phyloP scores from a whole-genome alignment of 2,329 filamentous ascomycete species.

The Cordyceps sp. region DNA sequence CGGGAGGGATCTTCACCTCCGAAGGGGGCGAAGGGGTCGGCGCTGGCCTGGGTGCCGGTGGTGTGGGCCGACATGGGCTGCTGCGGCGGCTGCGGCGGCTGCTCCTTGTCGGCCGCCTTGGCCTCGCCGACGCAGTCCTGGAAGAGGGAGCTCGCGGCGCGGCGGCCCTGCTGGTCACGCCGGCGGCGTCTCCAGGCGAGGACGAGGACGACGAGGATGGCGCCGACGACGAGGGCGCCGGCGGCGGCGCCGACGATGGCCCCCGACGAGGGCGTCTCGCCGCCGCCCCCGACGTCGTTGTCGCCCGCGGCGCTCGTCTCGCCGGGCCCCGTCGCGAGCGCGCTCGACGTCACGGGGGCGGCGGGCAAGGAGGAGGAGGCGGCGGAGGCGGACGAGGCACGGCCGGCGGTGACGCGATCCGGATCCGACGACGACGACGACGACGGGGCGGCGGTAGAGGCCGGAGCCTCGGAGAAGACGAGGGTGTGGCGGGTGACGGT shows the following conservation, averaged over 20 bases:
- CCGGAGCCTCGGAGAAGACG: conserved; percentile 10
- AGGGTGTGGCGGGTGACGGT: conserved; percentile 19
- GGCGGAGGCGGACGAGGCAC: background rate
- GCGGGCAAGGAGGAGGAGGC: background rate
- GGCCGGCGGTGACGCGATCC: no score
- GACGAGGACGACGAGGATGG: conserved; percentile 9
- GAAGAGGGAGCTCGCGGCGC: conserved; percentile 1
- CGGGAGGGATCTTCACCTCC: conserved; percentile 17
- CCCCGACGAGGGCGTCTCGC: conserved; percentile 9
- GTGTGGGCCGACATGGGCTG: conserved; percentile 11
- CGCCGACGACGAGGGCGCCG: conserved; percentile 11
- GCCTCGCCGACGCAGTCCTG: conserved; percentile 5
- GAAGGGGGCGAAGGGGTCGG: conserved; percentile 26
- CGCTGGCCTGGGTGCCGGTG: conserved; percentile 8
- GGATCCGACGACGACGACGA: no score
- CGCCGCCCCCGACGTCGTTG: background rate
- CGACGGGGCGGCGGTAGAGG: background rate
- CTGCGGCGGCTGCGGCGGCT: conserved; percentile 4
- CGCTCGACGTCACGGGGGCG: no score
- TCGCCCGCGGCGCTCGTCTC: background rate
- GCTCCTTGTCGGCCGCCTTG: conserved; percentile 10
- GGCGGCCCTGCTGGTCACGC: conserved; percentile 4
- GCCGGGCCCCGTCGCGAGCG: no score
- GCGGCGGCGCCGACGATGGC: conserved; percentile 17
- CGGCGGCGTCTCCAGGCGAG: conserved; percentile 8